These are phyloP conservation scores for Eutypella sp. DNA, from an alignment of 2,329 filamentous ascomycete species.

Conservation along the genomic window DNA sequence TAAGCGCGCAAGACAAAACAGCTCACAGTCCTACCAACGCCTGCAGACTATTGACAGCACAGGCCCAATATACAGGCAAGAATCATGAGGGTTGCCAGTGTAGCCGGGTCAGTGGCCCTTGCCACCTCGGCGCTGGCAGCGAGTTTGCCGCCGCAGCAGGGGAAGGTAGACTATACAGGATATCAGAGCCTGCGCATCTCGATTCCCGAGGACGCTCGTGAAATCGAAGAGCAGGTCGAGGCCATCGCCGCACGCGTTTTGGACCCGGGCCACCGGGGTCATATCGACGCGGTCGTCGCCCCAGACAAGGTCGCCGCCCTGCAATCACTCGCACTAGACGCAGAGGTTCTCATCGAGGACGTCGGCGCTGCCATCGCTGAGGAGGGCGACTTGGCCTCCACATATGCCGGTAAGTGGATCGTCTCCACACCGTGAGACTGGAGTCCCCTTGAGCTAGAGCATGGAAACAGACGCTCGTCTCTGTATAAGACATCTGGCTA, in stretches of 20 bases:
- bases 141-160: not conserved
- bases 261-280: not conserved
- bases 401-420: constrained; percentile 25
- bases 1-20: too few relatives aligned
- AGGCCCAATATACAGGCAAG: not conserved
- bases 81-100: not conserved
- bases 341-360: constrained; percentile 14
- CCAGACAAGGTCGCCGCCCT: not conserved
- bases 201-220: not conserved
- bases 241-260: not conserved
- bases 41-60: too few relatives aligned
- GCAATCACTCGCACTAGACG: not conserved
- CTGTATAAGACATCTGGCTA: not conserved
- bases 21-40: too few relatives aligned
- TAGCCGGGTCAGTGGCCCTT: not conserved
- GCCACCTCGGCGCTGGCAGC: not conserved
- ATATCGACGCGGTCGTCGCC: not conserved
- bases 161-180: not conserved
- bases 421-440: too few relatives aligned
- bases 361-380: constrained; percentile 27
- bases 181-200: constrained; percentile 1
- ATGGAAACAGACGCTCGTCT: too few relatives aligned
- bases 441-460: too few relatives aligned
- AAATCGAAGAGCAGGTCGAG: not conserved
- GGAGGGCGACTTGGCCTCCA: constrained; percentile 22